Conservation (phyloP, 495 filamentous ascomycete species). For the Penicillium lagena region DNA sequence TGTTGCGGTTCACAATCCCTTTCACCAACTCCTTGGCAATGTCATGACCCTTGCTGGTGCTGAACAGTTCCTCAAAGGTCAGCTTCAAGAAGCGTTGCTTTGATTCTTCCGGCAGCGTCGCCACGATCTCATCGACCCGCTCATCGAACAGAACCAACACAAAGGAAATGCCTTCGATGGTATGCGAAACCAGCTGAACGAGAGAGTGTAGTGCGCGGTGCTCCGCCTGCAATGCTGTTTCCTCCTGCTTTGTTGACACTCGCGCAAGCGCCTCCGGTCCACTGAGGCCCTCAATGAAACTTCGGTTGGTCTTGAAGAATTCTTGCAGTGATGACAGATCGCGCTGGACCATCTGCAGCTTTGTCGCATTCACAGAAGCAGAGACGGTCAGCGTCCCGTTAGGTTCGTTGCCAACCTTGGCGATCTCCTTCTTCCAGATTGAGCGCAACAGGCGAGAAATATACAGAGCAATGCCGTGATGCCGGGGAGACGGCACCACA, state of each 20-base stretch:
- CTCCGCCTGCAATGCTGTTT: conserved; percentile 83
- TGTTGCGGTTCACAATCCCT: conserved; percentile 95
- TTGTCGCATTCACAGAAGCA: conserved; percentile 49
- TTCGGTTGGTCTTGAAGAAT: conserved; percentile 79
- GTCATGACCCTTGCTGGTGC: conserved; percentile 68
- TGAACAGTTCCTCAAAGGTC: conserved; percentile 83
- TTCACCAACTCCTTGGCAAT: conserved; percentile 96
- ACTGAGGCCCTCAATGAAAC: conserved; percentile 84
- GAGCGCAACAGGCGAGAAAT: conserved; percentile 76
- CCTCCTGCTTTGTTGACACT: conserved; percentile 72
- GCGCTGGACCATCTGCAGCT: conserved; percentile 69
- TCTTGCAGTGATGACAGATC: conserved; percentile 69
- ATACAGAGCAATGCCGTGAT: conserved; percentile 82
- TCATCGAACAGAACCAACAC: conserved; percentile 91
- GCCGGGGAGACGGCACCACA: conserved; percentile 79
- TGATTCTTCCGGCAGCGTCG: conserved; percentile 63
- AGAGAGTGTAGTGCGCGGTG: conserved; percentile 87
- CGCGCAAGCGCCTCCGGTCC: conserved; percentile 74
- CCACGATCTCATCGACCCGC: conserved; percentile 78
- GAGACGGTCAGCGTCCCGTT: conserved; percentile 43
- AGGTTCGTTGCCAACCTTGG: conserved; percentile 49
- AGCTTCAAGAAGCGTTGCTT: conserved; percentile 64
- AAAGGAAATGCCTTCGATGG: conserved; percentile 94
- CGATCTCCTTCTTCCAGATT: conserved; percentile 72
- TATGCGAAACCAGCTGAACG: conserved; percentile 70